Conservation (phyloP, 75 land plant species). For the Pinus taeda region DNA sequence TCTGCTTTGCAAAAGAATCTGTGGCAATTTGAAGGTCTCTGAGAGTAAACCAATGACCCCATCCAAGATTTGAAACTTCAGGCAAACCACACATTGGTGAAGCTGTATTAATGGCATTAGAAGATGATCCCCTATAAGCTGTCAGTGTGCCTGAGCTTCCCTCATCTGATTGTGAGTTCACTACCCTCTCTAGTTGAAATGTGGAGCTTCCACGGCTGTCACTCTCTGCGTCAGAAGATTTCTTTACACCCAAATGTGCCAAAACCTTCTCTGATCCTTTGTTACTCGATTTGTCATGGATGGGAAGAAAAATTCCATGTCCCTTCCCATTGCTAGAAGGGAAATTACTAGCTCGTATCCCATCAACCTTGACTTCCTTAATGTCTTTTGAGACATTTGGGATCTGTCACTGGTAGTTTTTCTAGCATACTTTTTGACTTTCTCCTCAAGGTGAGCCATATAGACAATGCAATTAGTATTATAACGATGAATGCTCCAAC, state of each 20-base stretch:
- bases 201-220: constrained; percentile 46
- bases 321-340: constrained; percentile 8
- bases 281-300: constrained; percentile 38
- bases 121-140: constrained; percentile 22
- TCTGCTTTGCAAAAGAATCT: constrained; percentile 47
- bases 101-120: constrained; percentile 32
- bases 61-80: constrained; percentile 81
- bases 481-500: constrained; percentile 70
- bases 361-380: constrained; percentile 55
- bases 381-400: constrained; percentile 71
- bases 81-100: constrained; percentile 65
- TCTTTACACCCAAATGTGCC: constrained; percentile 44
- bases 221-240: constrained; percentile 44
- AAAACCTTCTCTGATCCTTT: constrained; percentile 48
- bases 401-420: constrained; percentile 28
- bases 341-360: constrained; percentile 18
- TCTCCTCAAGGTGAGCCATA: constrained; percentile 53
- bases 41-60: constrained; percentile 93
- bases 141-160: constrained; percentile 30
- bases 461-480: constrained; percentile 51
- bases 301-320: constrained; percentile 22
- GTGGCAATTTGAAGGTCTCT: constrained; percentile 80
- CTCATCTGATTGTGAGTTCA: constrained; percentile 47
- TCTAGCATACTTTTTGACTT: constrained; percentile 27
- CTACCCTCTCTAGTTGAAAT: constrained; percentile 43